These are phyloP conservation scores for Cocos nucifera DNA, from an alignment of 176 grass and related monocot species.

Conservation along the genomic window DNA sequence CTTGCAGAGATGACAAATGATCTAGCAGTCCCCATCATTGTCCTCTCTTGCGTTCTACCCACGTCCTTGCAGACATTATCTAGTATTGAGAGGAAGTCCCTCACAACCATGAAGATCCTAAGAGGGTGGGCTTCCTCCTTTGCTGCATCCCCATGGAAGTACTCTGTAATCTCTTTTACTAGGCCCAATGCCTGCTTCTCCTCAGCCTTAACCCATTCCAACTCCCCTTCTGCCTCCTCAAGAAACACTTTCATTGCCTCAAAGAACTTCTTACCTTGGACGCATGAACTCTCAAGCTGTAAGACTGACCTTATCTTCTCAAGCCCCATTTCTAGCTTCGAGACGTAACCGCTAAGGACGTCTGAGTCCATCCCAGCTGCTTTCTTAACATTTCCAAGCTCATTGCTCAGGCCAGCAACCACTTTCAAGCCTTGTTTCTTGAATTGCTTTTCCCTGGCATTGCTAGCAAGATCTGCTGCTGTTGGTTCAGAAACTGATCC, in stretches of 20 bases:
- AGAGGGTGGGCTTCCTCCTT: conserved; percentile 45
- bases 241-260: conserved; percentile 37
- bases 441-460: conserved; percentile 51
- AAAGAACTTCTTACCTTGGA: conserved; percentile 36
- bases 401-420: conserved; percentile 40
- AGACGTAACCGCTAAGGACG: conserved; percentile 23
- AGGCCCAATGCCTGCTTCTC: conserved; percentile 22
- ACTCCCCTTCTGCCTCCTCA: conserved; percentile 24
- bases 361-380: conserved; percentile 58
- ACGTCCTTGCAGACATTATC: conserved; percentile 63
- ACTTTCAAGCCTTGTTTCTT: conserved; percentile 50
- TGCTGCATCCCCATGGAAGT: conserved; percentile 51
- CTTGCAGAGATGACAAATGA: conserved; percentile 34
- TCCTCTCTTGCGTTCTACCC: conserved; percentile 47
- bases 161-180: conserved; percentile 54
- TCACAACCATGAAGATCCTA: conserved; percentile 63
- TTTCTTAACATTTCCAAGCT: conserved; percentile 68
- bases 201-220: conserved; percentile 29
- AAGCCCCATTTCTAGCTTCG: conserved; percentile 38
- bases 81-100: conserved; percentile 46
- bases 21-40: conserved; percentile 55
- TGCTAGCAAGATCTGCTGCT: conserved; percentile 12
- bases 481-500: conserved; percentile 26
- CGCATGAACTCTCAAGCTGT: conserved; percentile 35
- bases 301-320: conserved; percentile 46